These are phyloP conservation scores for Phytophthora ramorum DNA, from an alignment of 352 stramenopile genomes.

Conservation along the genomic window DNA sequence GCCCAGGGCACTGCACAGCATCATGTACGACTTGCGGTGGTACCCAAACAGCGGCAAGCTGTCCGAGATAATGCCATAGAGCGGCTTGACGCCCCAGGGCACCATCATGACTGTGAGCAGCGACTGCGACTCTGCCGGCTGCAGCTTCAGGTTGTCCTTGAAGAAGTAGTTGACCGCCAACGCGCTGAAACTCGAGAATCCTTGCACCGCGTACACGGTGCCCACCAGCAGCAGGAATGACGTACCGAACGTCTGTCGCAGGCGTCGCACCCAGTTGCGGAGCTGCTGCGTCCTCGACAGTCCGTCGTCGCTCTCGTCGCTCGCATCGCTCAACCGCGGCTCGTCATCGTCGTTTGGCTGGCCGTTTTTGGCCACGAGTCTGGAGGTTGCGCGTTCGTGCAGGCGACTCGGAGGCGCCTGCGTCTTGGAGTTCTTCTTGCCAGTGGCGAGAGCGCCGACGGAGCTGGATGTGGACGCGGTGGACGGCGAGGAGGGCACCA, in stretches of 20 bases:
- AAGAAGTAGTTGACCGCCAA: constrained; percentile 97
- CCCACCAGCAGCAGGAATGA: constrained; percentile 75
- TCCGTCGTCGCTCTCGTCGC: constrained; percentile 28
- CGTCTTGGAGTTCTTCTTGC: constrained; percentile 23
- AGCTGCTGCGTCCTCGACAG: constrained; percentile 51
- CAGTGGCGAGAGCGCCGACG: constrained; percentile 6
- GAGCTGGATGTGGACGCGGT: constrained; percentile 35
- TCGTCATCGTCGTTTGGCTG: constrained; percentile 10
- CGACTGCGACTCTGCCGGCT: constrained; percentile 93
- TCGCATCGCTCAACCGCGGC: constrained; percentile 9
- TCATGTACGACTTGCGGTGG: constrained; percentile 95
- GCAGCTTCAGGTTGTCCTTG: constrained; percentile 96
- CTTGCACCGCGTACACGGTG: constrained; percentile 95
- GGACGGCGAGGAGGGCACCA: constrained; percentile 27
- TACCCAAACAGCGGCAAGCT: constrained; percentile 95
- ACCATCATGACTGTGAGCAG: constrained; percentile 94
- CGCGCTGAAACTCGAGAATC: constrained; percentile 92
- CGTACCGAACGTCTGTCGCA: constrained; percentile 72
- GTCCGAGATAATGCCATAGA: constrained; percentile 97
- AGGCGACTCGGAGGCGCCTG: constrained; percentile 13
- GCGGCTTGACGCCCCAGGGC: constrained; percentile 96
- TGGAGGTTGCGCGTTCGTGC: constrained; percentile 23
- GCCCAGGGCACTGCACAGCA: constrained; percentile 85
- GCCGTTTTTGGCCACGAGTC: constrained; percentile 20
- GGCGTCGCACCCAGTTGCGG: constrained; percentile 50